These are phyloP conservation scores for Talaromyces proteolyticus DNA, from an alignment of 495 filamentous ascomycete genomes.

Conservation along the genomic window DNA sequence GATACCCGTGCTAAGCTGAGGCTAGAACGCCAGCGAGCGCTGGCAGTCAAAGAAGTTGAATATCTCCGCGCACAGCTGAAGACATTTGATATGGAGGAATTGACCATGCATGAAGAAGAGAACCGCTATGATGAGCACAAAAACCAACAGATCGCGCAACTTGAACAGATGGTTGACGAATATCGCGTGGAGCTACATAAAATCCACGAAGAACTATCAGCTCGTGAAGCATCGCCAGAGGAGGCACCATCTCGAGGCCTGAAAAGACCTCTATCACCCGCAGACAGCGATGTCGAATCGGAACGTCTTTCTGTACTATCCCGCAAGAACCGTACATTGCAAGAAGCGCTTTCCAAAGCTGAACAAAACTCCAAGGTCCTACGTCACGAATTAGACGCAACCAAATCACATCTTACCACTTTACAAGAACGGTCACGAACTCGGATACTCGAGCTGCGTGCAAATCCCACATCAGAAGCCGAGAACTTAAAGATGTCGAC, in stretches of 20 bases:
- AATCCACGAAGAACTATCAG: constrained; percentile 63
- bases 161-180: constrained; percentile 80
- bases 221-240: constrained; percentile 43
- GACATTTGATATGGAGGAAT: constrained; percentile 84
- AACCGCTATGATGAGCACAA: constrained; percentile 69
- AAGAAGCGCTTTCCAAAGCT: constrained; percentile 63
- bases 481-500: constrained; percentile 78
- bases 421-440: constrained; percentile 71
- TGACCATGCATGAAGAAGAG: constrained; percentile 68
- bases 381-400: constrained; percentile 68
- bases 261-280: constrained; percentile 51
- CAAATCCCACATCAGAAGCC: constrained; percentile 80
- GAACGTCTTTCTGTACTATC: constrained; percentile 77
- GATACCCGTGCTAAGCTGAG: constrained; percentile 58
- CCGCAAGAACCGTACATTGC: constrained; percentile 79
- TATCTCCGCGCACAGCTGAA: constrained; percentile 90
- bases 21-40: constrained; percentile 75
- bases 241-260: constrained; percentile 26
- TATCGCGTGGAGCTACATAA: constrained; percentile 80
- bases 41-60: constrained; percentile 88
- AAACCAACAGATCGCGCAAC: constrained; percentile 65
- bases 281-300: constrained; percentile 55
- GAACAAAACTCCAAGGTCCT: constrained; percentile 61
- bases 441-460: constrained; percentile 78
- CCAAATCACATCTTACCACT: constrained; percentile 61